Conservation (phyloP, 306 rosid species). For the Trichosanthes truncata region DNA sequence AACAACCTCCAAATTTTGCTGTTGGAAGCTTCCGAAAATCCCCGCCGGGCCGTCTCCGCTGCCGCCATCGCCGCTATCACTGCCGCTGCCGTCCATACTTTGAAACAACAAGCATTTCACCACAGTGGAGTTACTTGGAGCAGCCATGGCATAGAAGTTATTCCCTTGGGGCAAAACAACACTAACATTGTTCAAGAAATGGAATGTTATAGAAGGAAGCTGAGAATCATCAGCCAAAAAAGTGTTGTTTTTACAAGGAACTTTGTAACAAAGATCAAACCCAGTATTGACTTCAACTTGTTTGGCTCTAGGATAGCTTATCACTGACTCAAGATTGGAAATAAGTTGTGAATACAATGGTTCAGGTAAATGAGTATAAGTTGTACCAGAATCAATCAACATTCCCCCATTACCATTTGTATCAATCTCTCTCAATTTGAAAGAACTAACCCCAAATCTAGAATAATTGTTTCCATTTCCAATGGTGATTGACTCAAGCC, state of each 20-base stretch:
- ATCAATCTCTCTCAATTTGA: conserved; percentile 34
- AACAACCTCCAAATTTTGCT: conserved; percentile 45
- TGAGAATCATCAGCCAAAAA: not conserved
- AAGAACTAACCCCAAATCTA: conserved; percentile 12
- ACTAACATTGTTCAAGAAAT: conserved; percentile 33
- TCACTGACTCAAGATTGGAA: conserved; percentile 18
- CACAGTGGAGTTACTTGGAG: conserved; percentile 34
- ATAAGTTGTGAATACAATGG: conserved; percentile 40
- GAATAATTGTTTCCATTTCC: conserved; percentile 3
- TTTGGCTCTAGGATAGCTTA: conserved; percentile 32
- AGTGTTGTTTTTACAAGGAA: conserved; percentile 18
- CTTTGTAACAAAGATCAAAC: conserved; percentile 39
- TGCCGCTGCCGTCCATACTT: conserved; percentile 29
- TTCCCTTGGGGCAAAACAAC: conserved; percentile 31
- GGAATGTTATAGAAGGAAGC: conserved; percentile 35
- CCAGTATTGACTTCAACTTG: conserved; percentile 28
- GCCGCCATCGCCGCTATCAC: conserved; percentile 13
- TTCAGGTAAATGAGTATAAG: conserved; percentile 44
- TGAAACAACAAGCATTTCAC: conserved; percentile 40
- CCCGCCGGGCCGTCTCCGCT: conserved; percentile 41
- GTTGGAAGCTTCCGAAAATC: conserved; percentile 51
- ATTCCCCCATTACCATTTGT: conserved; percentile 41
- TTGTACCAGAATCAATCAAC: conserved; percentile 50
- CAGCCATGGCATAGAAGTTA: conserved; percentile 40
- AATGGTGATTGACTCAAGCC: conserved; percentile 31